A percentile compares a stretch with the other conserved stretches of the same genome.
These are phyloP conservation scores for Lactarius pseudohatsudake DNA, from an alignment of 768 basidiomycete genomes.

Conservation along the genomic window DNA sequence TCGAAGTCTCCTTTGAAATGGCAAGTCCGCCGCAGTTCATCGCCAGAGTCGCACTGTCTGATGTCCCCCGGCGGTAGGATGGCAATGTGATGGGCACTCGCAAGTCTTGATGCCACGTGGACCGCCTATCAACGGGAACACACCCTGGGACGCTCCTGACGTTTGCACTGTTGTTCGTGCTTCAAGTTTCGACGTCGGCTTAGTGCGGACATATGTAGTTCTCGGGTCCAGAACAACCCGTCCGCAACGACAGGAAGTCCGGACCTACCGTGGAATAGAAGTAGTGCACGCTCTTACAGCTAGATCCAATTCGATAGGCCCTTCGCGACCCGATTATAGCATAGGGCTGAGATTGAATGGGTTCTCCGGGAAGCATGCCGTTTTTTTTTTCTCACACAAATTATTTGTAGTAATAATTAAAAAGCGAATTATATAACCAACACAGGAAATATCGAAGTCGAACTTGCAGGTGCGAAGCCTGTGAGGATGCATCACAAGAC, in stretches of 20 bases:
- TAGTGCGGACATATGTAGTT: slow-evolving; percentile 15
- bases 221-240: slow-evolving; percentile 14
- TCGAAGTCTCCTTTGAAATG: slow-evolving; percentile 36
- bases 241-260: slow-evolving; percentile 19
- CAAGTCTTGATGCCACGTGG: slow-evolving; percentile 5
- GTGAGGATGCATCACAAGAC: too few relatives aligned
- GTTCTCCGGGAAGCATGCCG: too few relatives aligned
- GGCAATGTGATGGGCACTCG: slow-evolving; percentile 17
- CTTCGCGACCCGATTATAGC: too few relatives aligned
- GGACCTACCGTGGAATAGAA: slow-evolving; percentile 23
- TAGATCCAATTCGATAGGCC: too few relatives aligned
- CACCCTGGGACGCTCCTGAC: slow-evolving; percentile 1
- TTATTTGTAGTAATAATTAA: too few relatives aligned
- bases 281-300: slow-evolving; percentile 1
- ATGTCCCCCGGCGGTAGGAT: slow-evolving; percentile 14
- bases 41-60: not conserved
- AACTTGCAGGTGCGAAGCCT: too few relatives aligned
- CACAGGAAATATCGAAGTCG: too few relatives aligned
- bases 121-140: slow-evolving; percentile 9
- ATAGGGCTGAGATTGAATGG: too few relatives aligned
- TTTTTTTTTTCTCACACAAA: too few relatives aligned
- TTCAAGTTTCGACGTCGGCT: slow-evolving; percentile 12
- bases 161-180: slow-evolving; percentile 6
- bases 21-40: slow-evolving; percentile 26
- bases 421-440: too few relatives aligned